Percentiles rank a stretch among this genome's conserved stretches.
Conservation (phyloP, 78 protist species). For the Creolimax fragrantissima region DNA sequence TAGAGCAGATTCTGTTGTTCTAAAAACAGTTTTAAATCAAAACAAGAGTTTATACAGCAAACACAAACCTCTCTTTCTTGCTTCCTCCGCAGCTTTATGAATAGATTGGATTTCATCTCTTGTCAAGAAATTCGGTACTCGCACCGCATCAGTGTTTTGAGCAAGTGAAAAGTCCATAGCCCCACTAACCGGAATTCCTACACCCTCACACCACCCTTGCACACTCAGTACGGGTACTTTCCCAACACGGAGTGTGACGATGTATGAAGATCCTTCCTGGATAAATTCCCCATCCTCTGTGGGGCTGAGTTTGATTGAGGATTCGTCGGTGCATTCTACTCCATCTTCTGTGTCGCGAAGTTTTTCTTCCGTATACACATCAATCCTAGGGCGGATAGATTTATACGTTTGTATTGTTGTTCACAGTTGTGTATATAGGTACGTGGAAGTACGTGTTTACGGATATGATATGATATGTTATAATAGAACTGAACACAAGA, state of each 20-base stretch:
- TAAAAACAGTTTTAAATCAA: no score
- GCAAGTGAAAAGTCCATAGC: neutral
- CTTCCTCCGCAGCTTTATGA: neutral
- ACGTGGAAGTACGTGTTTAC: neutral
- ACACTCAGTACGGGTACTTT: no score
- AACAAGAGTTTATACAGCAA: no score
- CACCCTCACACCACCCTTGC: neutral
- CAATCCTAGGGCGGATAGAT: neutral
- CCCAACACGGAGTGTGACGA: neutral
- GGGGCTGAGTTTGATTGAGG: neutral
- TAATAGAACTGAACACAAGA: no score
- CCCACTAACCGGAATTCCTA: neutral
- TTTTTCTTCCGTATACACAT: neutral
- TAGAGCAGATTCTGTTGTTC: no score
- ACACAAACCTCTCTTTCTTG: neutral
- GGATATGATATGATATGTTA: neutral
- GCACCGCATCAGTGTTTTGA: neutral
- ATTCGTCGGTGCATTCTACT: neutral
- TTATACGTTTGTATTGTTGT: neutral
- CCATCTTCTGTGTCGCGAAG: neutral
- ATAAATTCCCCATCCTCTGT: neutral
- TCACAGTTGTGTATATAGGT: neutral
- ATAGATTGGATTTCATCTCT: neutral
- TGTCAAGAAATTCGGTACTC: neutral
- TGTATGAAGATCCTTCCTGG: neutral